Evolutionary conservation across 2,329 filamentous ascomycete genomes (phyloP), one percentile per base, ranked within the genome.

Genomic region (Sclerotinia trifoliorum): DNA sequence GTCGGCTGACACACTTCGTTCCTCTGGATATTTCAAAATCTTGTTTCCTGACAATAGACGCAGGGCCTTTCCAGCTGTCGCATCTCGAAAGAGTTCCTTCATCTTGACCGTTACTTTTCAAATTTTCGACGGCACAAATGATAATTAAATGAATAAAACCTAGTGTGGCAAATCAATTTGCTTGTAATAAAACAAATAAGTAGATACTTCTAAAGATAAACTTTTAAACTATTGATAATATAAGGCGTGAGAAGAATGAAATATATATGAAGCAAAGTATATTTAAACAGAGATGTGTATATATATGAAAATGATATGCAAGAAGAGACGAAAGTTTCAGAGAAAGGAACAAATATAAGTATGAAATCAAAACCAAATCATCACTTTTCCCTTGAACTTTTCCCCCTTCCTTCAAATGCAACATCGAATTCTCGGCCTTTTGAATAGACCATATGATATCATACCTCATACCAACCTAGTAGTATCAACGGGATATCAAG

Each of bases 11-110:
- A 29, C 19, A 24, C 10, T 13, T n/a, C 17, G 7, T 8, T 66
- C 52, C n/a, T 60, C 64, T 35, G 52, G 42, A 42, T 64, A 64
- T 21, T 29, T 52, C 6, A 68, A 21, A 5, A 64, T 10, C 49
- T 32, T 35, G 2, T 17, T 10, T 6, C 48, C 26, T 5, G 58
- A 48, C 5, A 49, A 3, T 1, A 68, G 39, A 29, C 66, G 57
- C 3, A 68, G 1, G 5, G 42, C 2, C 5, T 68, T 42, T 3
- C 66, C 66, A 6, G 54, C 35, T 24, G 56, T 32, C 11, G 65
- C 24, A 44, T 62, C 65, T 58, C 65, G 55, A 21, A 67, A n/a
- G 10, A 67, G 32, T 26, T 63, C 56, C 24, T 42, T 62, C 65
- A 67, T 67, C 32, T 19, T 58, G 3, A 10, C 29, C 24, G 21